Evolutionary conservation across 148 eudicot genomes (phyloP).

Genomic region (Chenopodium quinoa): DNA sequence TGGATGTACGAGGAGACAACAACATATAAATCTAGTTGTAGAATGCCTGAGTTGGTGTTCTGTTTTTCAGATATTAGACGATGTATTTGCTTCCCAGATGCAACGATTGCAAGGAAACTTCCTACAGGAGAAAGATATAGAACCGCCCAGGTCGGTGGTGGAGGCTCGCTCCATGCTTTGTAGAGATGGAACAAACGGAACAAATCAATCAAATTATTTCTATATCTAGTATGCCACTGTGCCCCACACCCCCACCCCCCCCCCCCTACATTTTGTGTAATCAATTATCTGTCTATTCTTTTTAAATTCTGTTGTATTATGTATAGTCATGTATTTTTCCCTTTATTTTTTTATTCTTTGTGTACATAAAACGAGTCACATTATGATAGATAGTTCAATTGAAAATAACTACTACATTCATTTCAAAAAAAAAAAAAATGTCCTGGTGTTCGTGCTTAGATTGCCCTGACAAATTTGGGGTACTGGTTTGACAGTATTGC

Average conservation of each 20-base stretch:
- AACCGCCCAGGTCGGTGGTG: constrained; percentile 68
- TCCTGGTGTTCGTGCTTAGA: too few relatives aligned
- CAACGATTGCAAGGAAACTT: constrained; percentile 80
- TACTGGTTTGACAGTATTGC: too few relatives aligned
- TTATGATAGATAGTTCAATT: too few relatives aligned
- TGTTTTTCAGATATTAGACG: constrained; percentile 62
- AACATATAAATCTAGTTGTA: not conserved
- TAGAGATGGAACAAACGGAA: constrained; percentile 55
- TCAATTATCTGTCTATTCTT: not conserved
- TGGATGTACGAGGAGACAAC: too few relatives aligned
- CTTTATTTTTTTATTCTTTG: not conserved
- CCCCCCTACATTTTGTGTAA: not conserved
- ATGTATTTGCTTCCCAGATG: constrained; percentile 86
- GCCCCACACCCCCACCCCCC: too few relatives aligned
- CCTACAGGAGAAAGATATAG: constrained; percentile 74
- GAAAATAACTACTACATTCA: too few relatives aligned
- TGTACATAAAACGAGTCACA: not conserved
- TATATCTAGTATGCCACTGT: constrained; percentile 31
- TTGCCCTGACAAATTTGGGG: too few relatives aligned
- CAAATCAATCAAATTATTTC: constrained; percentile 51
- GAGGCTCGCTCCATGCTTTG: constrained; percentile 89
- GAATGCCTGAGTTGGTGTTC: not conserved
- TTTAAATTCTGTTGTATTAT: not conserved
- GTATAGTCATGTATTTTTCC: not conserved
- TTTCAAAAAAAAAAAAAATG: too few relatives aligned